These are phyloP conservation scores for Apiotrichum veenhuisii DNA, from an alignment of 1,284 basidiomycete genomes.

Conservation along the genomic window DNA sequence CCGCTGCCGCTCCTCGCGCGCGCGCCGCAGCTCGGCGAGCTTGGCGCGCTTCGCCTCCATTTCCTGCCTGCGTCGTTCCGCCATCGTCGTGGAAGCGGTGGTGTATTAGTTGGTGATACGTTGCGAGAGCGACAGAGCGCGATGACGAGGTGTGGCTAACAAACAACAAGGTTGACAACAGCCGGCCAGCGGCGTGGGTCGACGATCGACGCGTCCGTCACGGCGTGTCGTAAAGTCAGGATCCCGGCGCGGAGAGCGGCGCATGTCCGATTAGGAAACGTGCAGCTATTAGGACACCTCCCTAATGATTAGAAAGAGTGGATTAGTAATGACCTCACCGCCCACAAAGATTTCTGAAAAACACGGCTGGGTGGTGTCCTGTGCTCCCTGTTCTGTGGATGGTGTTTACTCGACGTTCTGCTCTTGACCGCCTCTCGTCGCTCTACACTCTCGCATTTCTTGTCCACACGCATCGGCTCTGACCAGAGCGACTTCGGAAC, in stretches of 20 bases:
- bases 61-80: slow-evolving; percentile 62
- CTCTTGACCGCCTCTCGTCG: no score
- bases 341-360: not conserved
- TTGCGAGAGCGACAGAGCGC: not conserved
- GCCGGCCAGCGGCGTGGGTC: no score
- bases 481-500: not conserved
- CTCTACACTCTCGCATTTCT: no score
- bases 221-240: no score
- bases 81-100: slow-evolving; percentile 21
- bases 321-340: not conserved
- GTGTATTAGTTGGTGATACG: not conserved
- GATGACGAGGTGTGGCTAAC: not conserved
- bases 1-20: slow-evolving; percentile 44
- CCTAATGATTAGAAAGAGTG: not conserved
- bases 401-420: no score
- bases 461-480: not conserved
- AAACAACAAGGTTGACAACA: no score
- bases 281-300: no score
- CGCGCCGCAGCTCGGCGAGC: slow-evolving; percentile 62
- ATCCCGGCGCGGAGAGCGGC: no score
- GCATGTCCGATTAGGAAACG: no score
- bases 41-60: slow-evolving; percentile 88
- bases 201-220: not conserved
- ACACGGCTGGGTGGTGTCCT: no score
- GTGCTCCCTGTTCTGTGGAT: no score